Base-by-base conservation (phyloP, 805 yeast genomes). In the Martiniozyma abietophila region DNA sequence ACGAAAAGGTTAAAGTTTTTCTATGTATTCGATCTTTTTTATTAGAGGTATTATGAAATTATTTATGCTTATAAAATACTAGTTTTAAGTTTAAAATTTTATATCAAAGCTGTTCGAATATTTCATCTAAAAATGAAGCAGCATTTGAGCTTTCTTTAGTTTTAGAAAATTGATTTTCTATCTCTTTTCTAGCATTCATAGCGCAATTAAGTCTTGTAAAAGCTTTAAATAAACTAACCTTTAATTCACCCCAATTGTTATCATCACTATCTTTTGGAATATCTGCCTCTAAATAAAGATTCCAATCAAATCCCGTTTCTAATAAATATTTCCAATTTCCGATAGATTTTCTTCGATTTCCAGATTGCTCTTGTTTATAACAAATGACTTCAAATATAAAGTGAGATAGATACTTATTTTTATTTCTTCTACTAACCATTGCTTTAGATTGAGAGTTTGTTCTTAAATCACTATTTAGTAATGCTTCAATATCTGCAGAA, bases 261-360 rank as follows among this genome's bases (percentile, higher is more conserved):
- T n/a, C 21, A 23, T 19, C 23, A 2, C 12, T 18, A 6, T 12
- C 22, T 38, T 30, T 18, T 5, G 14, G 8, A 18, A 12, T 23
- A 18, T 42, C 46, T 8, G 29, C 33, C 25, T 40, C 40, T 18
- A 40, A 22, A 20, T 40, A 34, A 36, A 35, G 35, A 25, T 41
- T 42, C 16, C 39, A 25, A 32, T 42, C 43, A 32, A 34, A 29
- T 11, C 31, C 12, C 23, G 35, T 27, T 19, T 37, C 29, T 2
- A 40, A 36, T 29, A 48, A 41, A 33, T 46, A 42, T 18, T 40
- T 43, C 36, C 55, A 38, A 30, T 54, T 54, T 7, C 61, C 61
- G 14, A 34, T 24, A 7, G 27, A 31, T 7, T 40, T 22, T 31
- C 61, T 46, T 36, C 38, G 35, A 3, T 20, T 25, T 25, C 47